Evolutionary conservation across 192 early-diverging fungal genomes (phyloP).

Genomic region (Geranomyces michiganensis): DNA sequence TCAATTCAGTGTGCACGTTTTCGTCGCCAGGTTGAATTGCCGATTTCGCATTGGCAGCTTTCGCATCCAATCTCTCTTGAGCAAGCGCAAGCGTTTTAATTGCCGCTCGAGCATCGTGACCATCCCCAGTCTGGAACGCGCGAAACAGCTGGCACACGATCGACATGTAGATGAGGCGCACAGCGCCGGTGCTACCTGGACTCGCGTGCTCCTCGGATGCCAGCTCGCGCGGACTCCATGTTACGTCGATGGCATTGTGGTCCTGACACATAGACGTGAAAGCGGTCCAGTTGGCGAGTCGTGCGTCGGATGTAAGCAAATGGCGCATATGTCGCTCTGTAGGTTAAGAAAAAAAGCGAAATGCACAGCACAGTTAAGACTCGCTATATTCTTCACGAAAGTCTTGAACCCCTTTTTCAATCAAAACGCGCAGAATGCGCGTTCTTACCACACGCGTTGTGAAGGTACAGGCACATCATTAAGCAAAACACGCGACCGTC

Average conservation of each 20-base stretch:
- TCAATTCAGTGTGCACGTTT: too few relatives aligned
- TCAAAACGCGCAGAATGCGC: too few relatives aligned
- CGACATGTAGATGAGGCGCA: neutral
- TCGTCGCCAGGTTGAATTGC: too few relatives aligned
- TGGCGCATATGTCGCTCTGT: conserved; percentile 1
- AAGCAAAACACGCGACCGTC: conserved; percentile 40
- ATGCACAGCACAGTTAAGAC: too few relatives aligned
- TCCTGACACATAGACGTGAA: neutral
- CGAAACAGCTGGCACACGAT: conserved; percentile 9
- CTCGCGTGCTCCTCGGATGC: neutral
- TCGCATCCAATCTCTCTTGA: too few relatives aligned
- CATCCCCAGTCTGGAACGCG: neutral
- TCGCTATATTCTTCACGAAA: too few relatives aligned
- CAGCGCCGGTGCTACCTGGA: neutral
- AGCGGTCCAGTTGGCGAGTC: conserved; percentile 1
- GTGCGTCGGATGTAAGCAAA: neutral
- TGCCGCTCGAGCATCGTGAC: neutral
- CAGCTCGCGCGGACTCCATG: neutral
- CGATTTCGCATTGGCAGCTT: too few relatives aligned
- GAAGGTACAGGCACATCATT: conserved; percentile 36
- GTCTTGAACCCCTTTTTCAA: neutral
- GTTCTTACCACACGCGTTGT: neutral
- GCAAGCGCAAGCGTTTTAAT: neutral
- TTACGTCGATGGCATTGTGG: neutral
- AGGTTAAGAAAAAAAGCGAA: neutral